Evolutionary conservation across 163 green algal species (phyloP).

Genomic region (Chloromonas sp.): DNA sequence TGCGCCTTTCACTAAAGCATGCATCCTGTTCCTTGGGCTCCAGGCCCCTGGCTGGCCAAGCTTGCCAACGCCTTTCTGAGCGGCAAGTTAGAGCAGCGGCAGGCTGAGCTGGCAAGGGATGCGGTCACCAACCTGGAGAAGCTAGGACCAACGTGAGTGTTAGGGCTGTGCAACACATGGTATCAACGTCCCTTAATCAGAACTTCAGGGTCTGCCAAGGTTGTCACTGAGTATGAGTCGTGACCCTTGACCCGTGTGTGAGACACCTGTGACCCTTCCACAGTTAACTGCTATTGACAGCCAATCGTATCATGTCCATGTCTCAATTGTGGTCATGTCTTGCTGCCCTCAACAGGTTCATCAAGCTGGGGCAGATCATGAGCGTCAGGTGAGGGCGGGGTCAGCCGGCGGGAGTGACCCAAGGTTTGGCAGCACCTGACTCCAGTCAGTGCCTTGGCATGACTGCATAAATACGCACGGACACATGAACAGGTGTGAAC

Average conservation of each 20-base stretch:
- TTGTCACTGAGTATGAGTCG: too few relatives aligned
- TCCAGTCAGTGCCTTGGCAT: neutral
- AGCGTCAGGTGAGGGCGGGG: constrained; percentile 15
- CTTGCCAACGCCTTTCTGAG: constrained; percentile 65
- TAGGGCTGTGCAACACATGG: neutral
- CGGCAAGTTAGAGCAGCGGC: constrained; percentile 47
- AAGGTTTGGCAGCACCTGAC: neutral
- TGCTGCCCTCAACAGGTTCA: constrained; percentile 27
- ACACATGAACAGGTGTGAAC: too few relatives aligned
- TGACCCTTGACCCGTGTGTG: too few relatives aligned
- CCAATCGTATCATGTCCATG: too few relatives aligned
- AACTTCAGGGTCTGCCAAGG: too few relatives aligned
- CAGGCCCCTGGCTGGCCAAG: constrained; percentile 70
- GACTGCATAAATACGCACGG: too few relatives aligned
- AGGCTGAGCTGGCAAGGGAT: constrained; percentile 61
- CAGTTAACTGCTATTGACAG: too few relatives aligned
- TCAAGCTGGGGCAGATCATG: constrained; percentile 87
- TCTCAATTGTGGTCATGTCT: too few relatives aligned
- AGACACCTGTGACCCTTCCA: too few relatives aligned
- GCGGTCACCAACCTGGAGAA: constrained; percentile 79
- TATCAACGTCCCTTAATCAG: too few relatives aligned
- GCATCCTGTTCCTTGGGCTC: neutral
- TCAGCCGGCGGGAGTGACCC: neutral
- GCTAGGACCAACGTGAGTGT: constrained; percentile 62
- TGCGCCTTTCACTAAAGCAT: too few relatives aligned